Evolutionary conservation across 163 green algal genomes (phyloP).

Genomic region (Volvox carteri): DNA sequence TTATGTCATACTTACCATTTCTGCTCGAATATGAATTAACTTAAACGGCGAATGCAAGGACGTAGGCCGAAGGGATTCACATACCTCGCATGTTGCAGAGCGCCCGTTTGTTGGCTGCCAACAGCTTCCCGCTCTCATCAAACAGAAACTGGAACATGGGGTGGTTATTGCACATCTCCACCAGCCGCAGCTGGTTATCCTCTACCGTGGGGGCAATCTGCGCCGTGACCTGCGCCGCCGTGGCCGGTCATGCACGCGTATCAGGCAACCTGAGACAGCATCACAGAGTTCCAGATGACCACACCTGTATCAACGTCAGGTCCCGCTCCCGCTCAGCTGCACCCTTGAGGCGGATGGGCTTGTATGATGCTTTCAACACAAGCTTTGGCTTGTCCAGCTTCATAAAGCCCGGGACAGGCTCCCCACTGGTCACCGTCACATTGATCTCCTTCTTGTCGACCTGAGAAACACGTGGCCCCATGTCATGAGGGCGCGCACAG

Average conservation of each 20-base stretch:
- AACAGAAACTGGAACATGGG: constrained; percentile 83
- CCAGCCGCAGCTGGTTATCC: constrained; percentile 64
- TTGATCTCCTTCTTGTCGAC: constrained; percentile 60
- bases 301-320: constrained; percentile 53
- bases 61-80: not conserved
- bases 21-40: not conserved
- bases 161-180: constrained; percentile 76
- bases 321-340: constrained; percentile 40
- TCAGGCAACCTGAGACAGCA: not conserved
- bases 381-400: constrained; percentile 47
- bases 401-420: constrained; percentile 59
- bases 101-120: constrained; percentile 73
- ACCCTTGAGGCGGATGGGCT: constrained; percentile 29
- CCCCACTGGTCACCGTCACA: constrained; percentile 44
- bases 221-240: constrained; percentile 48
- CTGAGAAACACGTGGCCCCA: constrained; percentile 8
- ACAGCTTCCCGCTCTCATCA: constrained; percentile 72
- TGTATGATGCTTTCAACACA: constrained; percentile 55
- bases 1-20: not conserved
- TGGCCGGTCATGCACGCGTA: not conserved
- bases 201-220: constrained; percentile 39
- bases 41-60: not conserved
- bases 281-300: not conserved
- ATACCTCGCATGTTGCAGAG: constrained; percentile 70
- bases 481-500: not conserved